Percentiles rank a stretch among this genome's conserved stretches.
Conservation (phyloP, 805 yeast genomes). For the Phaffomyces opuntiae region DNA sequence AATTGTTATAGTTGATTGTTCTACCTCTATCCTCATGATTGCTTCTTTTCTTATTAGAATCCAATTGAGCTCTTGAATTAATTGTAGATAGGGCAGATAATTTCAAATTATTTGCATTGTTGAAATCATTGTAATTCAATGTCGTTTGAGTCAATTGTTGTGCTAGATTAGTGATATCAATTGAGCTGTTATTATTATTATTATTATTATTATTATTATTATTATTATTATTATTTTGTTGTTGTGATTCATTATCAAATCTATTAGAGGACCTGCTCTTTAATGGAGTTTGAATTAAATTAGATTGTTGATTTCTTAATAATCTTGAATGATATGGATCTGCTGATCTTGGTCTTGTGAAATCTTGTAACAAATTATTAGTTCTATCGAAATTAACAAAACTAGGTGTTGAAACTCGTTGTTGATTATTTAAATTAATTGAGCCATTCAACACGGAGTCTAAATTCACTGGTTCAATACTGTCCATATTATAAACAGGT, state of each 20-base stretch:
- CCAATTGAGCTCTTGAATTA: conserved; percentile 42
- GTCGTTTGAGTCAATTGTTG: conserved; percentile 21
- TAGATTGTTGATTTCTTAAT: conserved; percentile 5
- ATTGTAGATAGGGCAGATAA: conserved; percentile 63
- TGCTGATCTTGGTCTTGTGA: conserved; percentile 35
- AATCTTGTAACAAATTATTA: conserved; percentile 15
- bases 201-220: conserved; percentile 5
- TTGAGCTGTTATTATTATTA: conserved; percentile 12
- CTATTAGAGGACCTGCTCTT: conserved; percentile 19
- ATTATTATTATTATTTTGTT: neutral
- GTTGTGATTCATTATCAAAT: conserved; percentile 8
- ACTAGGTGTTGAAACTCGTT: conserved; percentile 26
- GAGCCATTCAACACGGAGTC: conserved; percentile 32
- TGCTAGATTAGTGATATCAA: conserved; percentile 23
- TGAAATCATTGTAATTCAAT: conserved; percentile 13
- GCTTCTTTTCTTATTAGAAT: conserved; percentile 26
- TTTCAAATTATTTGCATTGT: conserved; percentile 39
- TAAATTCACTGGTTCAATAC: conserved; percentile 29
- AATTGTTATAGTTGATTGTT: conserved; percentile 1
- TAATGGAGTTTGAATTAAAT: conserved; percentile 8
- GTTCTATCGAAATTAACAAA: conserved; percentile 13
- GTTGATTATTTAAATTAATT: conserved; percentile 30
- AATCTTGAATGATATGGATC: conserved; percentile 27
- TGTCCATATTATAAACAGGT: conserved; percentile 16
- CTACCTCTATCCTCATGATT: conserved; percentile 15